Conservation (phyloP, 192 early-diverging fungal species). For the Backusella tarrabulga region DNA sequence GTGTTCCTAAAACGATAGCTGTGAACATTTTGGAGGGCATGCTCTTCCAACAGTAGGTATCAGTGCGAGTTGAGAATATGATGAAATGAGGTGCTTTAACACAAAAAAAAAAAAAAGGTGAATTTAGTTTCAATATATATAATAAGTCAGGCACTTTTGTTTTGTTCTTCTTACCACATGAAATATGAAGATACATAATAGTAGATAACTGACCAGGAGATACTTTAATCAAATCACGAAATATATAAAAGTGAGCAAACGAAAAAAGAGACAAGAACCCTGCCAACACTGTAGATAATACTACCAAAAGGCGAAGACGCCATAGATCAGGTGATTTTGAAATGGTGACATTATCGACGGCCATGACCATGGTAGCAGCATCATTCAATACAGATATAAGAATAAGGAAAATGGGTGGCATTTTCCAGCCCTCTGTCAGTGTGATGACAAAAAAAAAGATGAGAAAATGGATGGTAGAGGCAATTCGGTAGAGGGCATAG, state of each 20-base stretch:
- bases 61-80: slow-evolving; percentile 69
- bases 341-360: slow-evolving; percentile 70
- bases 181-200: slow-evolving; percentile 79
- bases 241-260: slow-evolving; percentile 69
- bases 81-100: slow-evolving; percentile 66
- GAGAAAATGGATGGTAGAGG: slow-evolving; percentile 77
- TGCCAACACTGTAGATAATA: slow-evolving; percentile 62
- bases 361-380: slow-evolving; percentile 68
- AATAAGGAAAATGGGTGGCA: slow-evolving; percentile 63
- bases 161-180: slow-evolving; percentile 39
- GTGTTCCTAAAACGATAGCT: slow-evolving; percentile 60
- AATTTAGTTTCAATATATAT: background rate
- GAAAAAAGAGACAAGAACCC: slow-evolving; percentile 55
- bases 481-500: slow-evolving; percentile 70
- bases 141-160: background rate
- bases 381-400: slow-evolving; percentile 76
- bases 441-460: slow-evolving; percentile 79
- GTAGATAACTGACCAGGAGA: slow-evolving; percentile 44
- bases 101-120: background rate
- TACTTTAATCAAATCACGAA: slow-evolving; percentile 35
- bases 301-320: slow-evolving; percentile 66
- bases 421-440: slow-evolving; percentile 58
- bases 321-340: slow-evolving; percentile 69
- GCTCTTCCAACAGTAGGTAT: slow-evolving; percentile 62
- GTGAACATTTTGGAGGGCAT: slow-evolving; percentile 57